Conservation (phyloP, 768 basidiomycete species). For the Russula lepida region DNA sequence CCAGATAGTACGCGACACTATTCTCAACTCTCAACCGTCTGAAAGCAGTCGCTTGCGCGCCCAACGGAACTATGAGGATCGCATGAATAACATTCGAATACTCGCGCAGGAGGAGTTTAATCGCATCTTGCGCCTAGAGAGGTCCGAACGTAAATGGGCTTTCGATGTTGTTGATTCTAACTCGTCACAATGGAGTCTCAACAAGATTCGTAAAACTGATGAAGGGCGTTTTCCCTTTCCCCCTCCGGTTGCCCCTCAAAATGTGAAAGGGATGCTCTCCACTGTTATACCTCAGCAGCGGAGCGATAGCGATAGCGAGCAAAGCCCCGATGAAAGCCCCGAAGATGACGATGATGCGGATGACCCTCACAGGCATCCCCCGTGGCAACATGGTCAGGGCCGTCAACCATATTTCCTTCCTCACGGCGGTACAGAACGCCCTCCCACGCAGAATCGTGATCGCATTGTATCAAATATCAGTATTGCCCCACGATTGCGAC, state of each 20-base stretch:
- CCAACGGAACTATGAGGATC: slow-evolving; percentile 3
- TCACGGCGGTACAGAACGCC: slow-evolving; percentile 1
- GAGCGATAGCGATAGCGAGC: slow-evolving; percentile 5
- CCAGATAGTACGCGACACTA: slow-evolving; percentile 5
- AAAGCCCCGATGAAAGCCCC: background rate
- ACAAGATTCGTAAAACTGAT: slow-evolving; percentile 15
- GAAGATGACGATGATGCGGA: slow-evolving; percentile 4
- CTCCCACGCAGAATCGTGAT: slow-evolving; percentile 18
- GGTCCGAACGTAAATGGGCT: slow-evolving; percentile 18
- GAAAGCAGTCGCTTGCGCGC: slow-evolving; percentile 11
- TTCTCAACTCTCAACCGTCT: background rate
- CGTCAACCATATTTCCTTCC: slow-evolving; percentile 6
- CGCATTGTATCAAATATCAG: slow-evolving; percentile 1
- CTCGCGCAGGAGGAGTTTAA: slow-evolving; percentile 19
- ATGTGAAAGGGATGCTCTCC: background rate
- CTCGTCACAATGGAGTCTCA: slow-evolving; percentile 19
- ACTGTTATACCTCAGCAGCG: background rate
- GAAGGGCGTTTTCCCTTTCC: background rate
- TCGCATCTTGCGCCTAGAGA: slow-evolving; percentile 11
- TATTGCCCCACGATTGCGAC: slow-evolving; percentile 8
- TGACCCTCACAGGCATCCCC: background rate
- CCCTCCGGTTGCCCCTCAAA: background rate
- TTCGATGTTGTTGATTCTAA: slow-evolving; percentile 9
- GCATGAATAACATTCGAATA: slow-evolving; percentile 13
- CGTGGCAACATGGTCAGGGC: background rate